A percentile compares a stretch with the other conserved stretches of the same genome.
These are phyloP conservation scores for Quercus lobata DNA, from an alignment of 331 rosid genomes.

Conservation along the genomic window DNA sequence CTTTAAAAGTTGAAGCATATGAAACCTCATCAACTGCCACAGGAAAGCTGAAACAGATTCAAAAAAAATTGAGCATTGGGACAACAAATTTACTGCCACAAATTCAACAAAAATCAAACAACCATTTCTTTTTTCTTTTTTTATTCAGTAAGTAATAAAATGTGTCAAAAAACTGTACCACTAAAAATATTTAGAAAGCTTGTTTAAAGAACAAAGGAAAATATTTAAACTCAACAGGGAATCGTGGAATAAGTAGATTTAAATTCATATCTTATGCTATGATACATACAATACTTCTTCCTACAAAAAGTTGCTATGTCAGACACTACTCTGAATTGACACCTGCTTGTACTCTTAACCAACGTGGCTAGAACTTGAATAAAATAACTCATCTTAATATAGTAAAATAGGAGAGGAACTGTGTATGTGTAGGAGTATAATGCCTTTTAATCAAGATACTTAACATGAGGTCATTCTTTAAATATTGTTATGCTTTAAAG, in stretches of 20 bases:
- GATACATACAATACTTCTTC: background rate
- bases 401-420: background rate
- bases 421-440: background rate
- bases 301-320: background rate
- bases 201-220: background rate
- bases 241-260: background rate
- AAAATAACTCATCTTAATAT: background rate
- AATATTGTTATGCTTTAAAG: background rate
- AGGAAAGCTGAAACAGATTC: slow-evolving; percentile 65
- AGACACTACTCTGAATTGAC: background rate
- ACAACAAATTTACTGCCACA: background rate
- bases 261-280: background rate
- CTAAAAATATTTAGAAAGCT: background rate
- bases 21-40: slow-evolving; percentile 95
- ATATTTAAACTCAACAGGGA: background rate
- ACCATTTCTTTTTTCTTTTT: background rate
- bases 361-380: background rate
- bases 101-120: background rate
- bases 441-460: background rate
- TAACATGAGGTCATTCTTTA: background rate
- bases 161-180: background rate
- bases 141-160: background rate
- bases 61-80: slow-evolving; percentile 10
- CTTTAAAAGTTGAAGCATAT: slow-evolving; percentile 83
- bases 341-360: background rate